Percentiles rank a stretch among this genome's conserved stretches.
These are phyloP conservation scores for Gardenia jasminoides DNA, from an alignment of 257 asterid species.

Conservation along the genomic window DNA sequence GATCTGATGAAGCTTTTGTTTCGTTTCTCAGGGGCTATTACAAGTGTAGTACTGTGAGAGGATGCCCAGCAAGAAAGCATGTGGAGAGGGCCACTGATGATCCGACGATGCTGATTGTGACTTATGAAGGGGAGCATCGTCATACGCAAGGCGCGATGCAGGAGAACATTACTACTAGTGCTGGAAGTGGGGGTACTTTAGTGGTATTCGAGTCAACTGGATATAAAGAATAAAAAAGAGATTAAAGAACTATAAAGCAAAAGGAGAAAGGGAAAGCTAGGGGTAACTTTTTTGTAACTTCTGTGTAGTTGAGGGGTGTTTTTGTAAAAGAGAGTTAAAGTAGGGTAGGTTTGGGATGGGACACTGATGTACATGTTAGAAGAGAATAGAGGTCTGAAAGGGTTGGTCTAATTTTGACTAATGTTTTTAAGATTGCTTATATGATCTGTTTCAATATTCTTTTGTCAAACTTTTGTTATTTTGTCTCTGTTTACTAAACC, in stretches of 20 bases:
- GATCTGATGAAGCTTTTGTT: neutral
- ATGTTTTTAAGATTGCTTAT: neutral
- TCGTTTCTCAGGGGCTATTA: constrained; percentile 64
- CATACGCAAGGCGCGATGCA: constrained; percentile 44
- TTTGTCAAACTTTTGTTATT: no score
- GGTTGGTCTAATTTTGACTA: neutral
- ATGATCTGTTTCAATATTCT: no score
- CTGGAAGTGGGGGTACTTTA: constrained; percentile 2
- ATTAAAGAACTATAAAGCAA: neutral
- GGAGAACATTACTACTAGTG: constrained; percentile 27
- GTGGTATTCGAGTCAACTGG: constrained; percentile 11
- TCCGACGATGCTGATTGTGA: constrained; percentile 68
- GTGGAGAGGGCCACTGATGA: constrained; percentile 85
- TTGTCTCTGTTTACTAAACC: neutral
- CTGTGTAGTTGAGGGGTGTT: neutral
- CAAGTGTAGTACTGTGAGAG: constrained; percentile 65
- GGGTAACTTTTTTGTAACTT: neutral
- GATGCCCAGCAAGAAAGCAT: constrained; percentile 87
- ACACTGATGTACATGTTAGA: neutral
- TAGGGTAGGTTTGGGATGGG: neutral
- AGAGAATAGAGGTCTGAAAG: neutral
- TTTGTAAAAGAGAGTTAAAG: neutral
- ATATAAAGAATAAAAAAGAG: neutral
- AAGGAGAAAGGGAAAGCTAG: neutral
- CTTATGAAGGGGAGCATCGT: constrained; percentile 80